phyloP scores from a whole-genome alignment of 441 rosid species.

The Jatropha multifida region DNA sequence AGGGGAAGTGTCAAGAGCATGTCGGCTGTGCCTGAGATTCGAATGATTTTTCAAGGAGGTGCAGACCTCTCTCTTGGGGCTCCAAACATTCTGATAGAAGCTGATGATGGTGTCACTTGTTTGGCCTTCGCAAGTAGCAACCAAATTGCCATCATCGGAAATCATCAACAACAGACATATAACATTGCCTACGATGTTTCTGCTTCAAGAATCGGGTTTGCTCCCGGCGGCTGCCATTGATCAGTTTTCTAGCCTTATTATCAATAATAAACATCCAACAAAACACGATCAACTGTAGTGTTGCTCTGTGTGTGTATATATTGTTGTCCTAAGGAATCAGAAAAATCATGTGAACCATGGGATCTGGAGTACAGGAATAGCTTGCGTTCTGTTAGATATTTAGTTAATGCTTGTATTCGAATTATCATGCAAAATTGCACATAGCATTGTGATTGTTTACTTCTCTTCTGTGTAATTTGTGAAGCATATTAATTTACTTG shows the following conservation, averaged over 20 bases:
- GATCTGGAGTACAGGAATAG: conserved; percentile 8
- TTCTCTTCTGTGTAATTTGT: not conserved
- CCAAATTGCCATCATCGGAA: conserved; percentile 41
- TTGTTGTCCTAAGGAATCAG: not conserved
- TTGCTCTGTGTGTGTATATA: not conserved
- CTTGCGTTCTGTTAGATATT: not conserved
- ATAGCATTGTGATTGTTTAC: not conserved
- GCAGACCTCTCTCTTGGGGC: conserved; percentile 36
- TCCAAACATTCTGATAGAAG: conserved; percentile 35
- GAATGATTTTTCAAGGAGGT: conserved; percentile 41
- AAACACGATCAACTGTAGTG: not conserved
- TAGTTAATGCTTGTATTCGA: not conserved
- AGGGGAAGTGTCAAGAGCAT: conserved; percentile 31
- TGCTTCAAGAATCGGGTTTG: conserved; percentile 43
- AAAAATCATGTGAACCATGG: not conserved
- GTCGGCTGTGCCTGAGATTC: conserved; percentile 35
- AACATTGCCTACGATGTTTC: conserved; percentile 41
- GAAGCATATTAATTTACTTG: not conserved
- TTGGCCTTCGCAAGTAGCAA: conserved; percentile 39
- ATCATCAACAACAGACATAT: conserved; percentile 45
- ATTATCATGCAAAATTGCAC: not conserved
- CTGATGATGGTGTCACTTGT: conserved; percentile 34
- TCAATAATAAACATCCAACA: not conserved
- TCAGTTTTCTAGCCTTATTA: not conserved
- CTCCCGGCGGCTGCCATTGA: conserved; percentile 30